Conservation (phyloP, 2,329 filamentous ascomycete genomes). For the Fusarium agapanthi region DNA sequence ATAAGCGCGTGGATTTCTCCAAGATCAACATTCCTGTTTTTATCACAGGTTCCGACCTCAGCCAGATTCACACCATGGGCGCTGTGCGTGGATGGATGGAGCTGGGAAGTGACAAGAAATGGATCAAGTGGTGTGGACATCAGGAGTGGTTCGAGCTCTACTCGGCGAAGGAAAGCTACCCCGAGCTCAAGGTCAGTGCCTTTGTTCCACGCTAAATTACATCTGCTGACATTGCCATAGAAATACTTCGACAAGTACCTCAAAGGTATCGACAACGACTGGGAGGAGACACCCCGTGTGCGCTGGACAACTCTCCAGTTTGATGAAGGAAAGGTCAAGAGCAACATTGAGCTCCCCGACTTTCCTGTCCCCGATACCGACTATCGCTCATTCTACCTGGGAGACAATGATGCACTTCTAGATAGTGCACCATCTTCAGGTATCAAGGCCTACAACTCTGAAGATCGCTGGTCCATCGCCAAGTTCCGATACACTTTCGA, state of each 20-base stretch:
- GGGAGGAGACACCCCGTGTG: slow-evolving; percentile 34
- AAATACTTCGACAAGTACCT: slow-evolving; percentile 36
- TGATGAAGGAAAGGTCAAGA: slow-evolving; percentile 28
- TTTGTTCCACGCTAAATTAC: rapidly evolving
- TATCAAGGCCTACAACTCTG: slow-evolving; percentile 3
- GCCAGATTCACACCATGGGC: slow-evolving; percentile 39
- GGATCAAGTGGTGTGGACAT: slow-evolving; percentile 31
- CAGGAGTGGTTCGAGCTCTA: slow-evolving; percentile 36
- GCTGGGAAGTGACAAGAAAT: slow-evolving; percentile 28
- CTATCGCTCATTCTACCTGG: slow-evolving; percentile 10
- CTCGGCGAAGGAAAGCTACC: slow-evolving; percentile 14
- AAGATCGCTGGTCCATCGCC: slow-evolving; percentile 26
- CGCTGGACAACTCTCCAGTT: slow-evolving; percentile 35
- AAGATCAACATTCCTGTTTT: slow-evolving; percentile 31
- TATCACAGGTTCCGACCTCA: slow-evolving; percentile 31
- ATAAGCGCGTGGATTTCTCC: slow-evolving; percentile 18
- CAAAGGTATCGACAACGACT: slow-evolving; percentile 29
- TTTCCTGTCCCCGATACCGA: slow-evolving; percentile 18
- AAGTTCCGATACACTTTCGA: slow-evolving; percentile 26
- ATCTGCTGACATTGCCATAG: background rate
- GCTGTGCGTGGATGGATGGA: slow-evolving; percentile 34
- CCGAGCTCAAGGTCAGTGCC: background rate
- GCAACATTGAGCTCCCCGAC: slow-evolving; percentile 19
- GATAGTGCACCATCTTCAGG: background rate
- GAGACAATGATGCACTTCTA: background rate